A percentile compares a stretch with the other conserved stretches of the same genome.
Evolutionary conservation across 768 basidiomycete genomes (phyloP).

Genomic region (Lactarius sanguifluus): DNA sequence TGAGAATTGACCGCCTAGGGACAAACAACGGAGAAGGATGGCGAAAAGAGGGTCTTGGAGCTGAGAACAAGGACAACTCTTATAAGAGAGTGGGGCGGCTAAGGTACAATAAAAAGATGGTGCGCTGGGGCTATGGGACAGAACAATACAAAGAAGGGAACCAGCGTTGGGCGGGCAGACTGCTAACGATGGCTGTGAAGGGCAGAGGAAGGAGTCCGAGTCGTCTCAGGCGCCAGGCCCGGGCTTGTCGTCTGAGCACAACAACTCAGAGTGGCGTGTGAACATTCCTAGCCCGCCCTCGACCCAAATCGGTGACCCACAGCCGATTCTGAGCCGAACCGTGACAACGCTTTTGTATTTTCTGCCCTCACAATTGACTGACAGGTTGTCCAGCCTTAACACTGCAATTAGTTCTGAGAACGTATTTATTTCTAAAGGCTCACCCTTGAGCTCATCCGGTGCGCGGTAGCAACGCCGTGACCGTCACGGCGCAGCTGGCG

Average conservation of each 20-base stretch:
- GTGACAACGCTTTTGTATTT: slow-evolving; percentile 14
- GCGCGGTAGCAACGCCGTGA: neutral
- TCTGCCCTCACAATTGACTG: neutral
- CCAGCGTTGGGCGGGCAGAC: neutral
- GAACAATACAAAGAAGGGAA: slow-evolving; percentile 20
- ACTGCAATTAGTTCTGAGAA: neutral
- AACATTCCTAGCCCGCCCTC: slow-evolving; percentile 15
- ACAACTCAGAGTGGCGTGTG: slow-evolving; percentile 23
- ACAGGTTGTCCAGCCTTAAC: neutral
- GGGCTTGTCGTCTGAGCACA: slow-evolving; percentile 18
- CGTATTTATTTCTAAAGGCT: neutral
- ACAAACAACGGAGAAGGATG: neutral
- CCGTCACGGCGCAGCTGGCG: neutral
- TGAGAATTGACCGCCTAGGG: slow-evolving; percentile 3
- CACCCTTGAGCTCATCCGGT: neutral
- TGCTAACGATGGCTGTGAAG: slow-evolving; percentile 2
- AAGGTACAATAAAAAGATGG: neutral
- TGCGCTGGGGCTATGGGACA: slow-evolving; percentile 4
- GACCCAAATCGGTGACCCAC: slow-evolving; percentile 16
- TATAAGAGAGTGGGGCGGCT: slow-evolving; percentile 20
- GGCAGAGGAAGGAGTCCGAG: neutral
- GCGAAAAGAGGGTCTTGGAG: slow-evolving; percentile 4
- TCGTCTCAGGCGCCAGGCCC: neutral
- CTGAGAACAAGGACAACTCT: slow-evolving; percentile 3
- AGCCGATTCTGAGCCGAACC: slow-evolving; percentile 4